phyloP scores from a whole-genome alignment of 2,329 filamentous ascomycete genomes.

The Hypoxylon sp. region DNA sequence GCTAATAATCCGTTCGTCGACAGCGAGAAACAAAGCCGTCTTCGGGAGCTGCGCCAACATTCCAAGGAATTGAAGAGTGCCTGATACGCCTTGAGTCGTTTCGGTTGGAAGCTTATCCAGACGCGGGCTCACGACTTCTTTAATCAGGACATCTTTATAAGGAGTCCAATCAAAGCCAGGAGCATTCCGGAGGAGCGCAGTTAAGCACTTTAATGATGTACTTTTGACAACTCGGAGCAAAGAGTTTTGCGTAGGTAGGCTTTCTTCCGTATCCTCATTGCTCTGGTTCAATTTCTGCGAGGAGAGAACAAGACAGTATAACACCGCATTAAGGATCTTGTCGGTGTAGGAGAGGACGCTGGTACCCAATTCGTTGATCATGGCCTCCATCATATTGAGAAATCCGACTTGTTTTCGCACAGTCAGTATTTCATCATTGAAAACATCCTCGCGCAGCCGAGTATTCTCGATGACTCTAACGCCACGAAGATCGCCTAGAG shows the following conservation, averaged over 20 bases:
- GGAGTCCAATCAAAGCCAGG: conserved; percentile 77
- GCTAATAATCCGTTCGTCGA: conserved; percentile 73
- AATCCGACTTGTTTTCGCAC: conserved; percentile 89
- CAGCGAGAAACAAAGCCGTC: conserved; percentile 75
- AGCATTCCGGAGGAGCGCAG: conserved; percentile 81
- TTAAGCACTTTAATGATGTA: conserved; percentile 84
- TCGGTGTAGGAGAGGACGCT: conserved; percentile 77
- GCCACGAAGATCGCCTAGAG: conserved; percentile 76
- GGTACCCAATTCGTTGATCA: conserved; percentile 85
- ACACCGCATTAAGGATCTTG: conserved; percentile 78
- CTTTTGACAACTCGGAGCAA: conserved; percentile 76
- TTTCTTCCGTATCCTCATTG: conserved; percentile 54
- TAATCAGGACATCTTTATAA: conserved; percentile 78
- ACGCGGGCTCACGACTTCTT: conserved; percentile 81
- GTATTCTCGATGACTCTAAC: conserved; percentile 69
- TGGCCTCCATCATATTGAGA: conserved; percentile 88
- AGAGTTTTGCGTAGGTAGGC: conserved; percentile 62
- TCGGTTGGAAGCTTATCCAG: conserved; percentile 84
- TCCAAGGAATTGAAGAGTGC: conserved; percentile 81
- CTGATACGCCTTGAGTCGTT: conserved; percentile 90
- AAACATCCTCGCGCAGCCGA: conserved; percentile 63
- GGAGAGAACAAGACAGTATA: conserved; percentile 84
- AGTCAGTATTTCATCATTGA: conserved; percentile 71
- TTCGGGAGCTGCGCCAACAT: conserved; percentile 80
- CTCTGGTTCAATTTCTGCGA: conserved; percentile 69